phyloP scores from a whole-genome alignment of 441 rosid species.

The Eutrema salsugineum region DNA sequence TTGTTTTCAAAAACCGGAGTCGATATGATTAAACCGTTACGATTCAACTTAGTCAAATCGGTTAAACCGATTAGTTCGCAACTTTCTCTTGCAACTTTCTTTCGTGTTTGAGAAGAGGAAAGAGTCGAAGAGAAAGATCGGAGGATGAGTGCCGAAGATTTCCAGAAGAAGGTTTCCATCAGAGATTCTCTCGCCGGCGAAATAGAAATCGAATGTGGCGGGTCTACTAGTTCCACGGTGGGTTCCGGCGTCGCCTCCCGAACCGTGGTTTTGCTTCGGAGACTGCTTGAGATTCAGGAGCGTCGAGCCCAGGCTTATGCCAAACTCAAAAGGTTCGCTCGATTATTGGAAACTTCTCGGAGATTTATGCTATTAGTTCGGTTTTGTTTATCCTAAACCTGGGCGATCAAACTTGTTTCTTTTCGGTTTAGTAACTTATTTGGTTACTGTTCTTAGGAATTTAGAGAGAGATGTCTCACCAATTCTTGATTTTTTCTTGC shows the following conservation, averaged over 20 bases:
- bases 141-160: constrained; percentile 58
- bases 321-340: constrained; percentile 51
- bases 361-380: not conserved
- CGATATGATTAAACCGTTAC: not conserved
- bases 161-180: constrained; percentile 62
- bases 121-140: constrained; percentile 9
- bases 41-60: not conserved
- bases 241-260: constrained; percentile 16
- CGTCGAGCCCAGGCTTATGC: constrained; percentile 89
- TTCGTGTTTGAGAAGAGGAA: constrained; percentile 6
- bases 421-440: not conserved
- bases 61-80: not conserved
- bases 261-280: constrained; percentile 54
- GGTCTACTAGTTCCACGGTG: not conserved
- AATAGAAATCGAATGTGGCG: not conserved
- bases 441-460: not conserved
- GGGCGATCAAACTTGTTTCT: not conserved
- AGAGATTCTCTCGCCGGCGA: constrained; percentile 38
- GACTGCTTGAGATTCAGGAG: constrained; percentile 65
- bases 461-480: not conserved
- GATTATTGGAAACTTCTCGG: not conserved
- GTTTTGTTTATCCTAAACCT: not conserved
- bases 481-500: not conserved
- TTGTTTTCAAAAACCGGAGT: not conserved
- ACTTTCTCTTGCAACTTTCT: not conserved